Percentiles rank a stretch among this genome's conserved stretches.
Conservation (phyloP, 805 yeast genomes). For the Dipodascus geniculatus region DNA sequence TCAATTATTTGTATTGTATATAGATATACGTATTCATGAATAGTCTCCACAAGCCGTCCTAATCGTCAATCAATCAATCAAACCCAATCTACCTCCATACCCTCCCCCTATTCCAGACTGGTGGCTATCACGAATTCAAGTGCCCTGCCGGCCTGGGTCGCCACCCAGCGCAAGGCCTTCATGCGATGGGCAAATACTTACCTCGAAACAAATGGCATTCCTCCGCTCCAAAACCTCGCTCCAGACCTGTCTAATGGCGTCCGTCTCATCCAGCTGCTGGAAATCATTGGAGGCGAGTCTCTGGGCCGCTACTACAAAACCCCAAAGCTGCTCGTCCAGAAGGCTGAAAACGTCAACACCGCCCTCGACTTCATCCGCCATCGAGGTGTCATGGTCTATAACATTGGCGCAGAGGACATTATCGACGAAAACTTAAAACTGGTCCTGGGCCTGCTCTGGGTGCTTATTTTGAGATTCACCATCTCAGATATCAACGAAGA, state of each 20-base stretch:
- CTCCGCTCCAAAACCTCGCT: slow-evolving; percentile 18
- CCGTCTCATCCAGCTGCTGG: slow-evolving; percentile 26
- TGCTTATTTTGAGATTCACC: slow-evolving; percentile 28
- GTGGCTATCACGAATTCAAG: background rate
- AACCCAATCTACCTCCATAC: no score
- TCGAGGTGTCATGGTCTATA: slow-evolving; percentile 25
- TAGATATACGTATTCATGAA: background rate
- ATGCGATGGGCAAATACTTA: slow-evolving; percentile 29
- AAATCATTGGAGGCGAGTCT: slow-evolving; percentile 25
- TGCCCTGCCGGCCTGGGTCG: slow-evolving; percentile 29
- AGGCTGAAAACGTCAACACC: slow-evolving; percentile 27
- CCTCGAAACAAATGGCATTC: slow-evolving; percentile 17
- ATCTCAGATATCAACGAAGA: slow-evolving; percentile 29
- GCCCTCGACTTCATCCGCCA: slow-evolving; percentile 28
- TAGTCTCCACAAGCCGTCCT: no score
- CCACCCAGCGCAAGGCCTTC: slow-evolving; percentile 29
- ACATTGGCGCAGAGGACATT: slow-evolving; percentile 63
- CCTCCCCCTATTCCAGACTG: background rate
- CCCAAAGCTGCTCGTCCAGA: slow-evolving; percentile 28
- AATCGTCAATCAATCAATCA: no score
- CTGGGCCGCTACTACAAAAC: slow-evolving; percentile 24
- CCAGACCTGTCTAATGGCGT: slow-evolving; percentile 27
- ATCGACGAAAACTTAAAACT: slow-evolving; percentile 91
- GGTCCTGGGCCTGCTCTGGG: slow-evolving; percentile 84
- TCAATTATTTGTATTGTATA: background rate